Percentiles rank a stretch among this genome's conserved stretches.
phyloP scores from a whole-genome alignment of 345 rosid species.

The Xanthoceras sorbifolium region DNA sequence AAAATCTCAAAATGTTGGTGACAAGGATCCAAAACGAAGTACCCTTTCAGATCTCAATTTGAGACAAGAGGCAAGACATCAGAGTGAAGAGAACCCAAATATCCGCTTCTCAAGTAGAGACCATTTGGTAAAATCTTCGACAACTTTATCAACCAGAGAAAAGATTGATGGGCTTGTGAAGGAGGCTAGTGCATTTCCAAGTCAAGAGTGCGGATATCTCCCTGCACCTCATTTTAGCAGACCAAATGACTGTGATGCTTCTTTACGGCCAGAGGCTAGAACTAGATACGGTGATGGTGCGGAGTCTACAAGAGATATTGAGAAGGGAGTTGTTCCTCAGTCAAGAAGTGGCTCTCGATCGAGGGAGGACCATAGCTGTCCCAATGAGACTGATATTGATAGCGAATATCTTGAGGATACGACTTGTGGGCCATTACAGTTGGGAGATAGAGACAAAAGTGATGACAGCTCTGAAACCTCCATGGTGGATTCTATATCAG shows the following conservation, averaged over 20 bases:
- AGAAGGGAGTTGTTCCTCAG: conserved; percentile 32
- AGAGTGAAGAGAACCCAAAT: conserved; percentile 31
- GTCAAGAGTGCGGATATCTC: conserved; percentile 27
- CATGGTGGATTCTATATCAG: conserved; percentile 63
- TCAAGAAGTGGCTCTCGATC: conserved; percentile 30
- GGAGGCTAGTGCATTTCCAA: conserved; percentile 25
- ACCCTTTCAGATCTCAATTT: conserved; percentile 26
- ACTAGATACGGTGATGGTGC: conserved; percentile 18
- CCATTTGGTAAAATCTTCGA: conserved; percentile 23
- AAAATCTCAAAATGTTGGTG: conserved; percentile 26
- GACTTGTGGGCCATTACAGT: conserved; percentile 29
- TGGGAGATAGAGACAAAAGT: conserved; percentile 50
- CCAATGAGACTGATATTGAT: conserved; percentile 37
- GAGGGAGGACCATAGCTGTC: conserved; percentile 35
- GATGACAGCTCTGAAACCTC: conserved; percentile 65
- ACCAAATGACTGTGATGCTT: conserved; percentile 32
- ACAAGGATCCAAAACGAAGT: conserved; percentile 19
- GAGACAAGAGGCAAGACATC: conserved; percentile 35
- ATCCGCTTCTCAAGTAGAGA: conserved; percentile 27
- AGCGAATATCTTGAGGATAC: conserved; percentile 32
- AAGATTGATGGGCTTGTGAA: conserved; percentile 22
- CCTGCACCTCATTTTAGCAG: conserved; percentile 30
- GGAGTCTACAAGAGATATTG: conserved; percentile 30
- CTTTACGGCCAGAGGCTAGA: conserved; percentile 37
- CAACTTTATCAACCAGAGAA: conserved; percentile 21